These are phyloP conservation scores for Alternaria brassicicola DNA, from an alignment of 2,329 filamentous ascomycete species.

Conservation along the genomic window DNA sequence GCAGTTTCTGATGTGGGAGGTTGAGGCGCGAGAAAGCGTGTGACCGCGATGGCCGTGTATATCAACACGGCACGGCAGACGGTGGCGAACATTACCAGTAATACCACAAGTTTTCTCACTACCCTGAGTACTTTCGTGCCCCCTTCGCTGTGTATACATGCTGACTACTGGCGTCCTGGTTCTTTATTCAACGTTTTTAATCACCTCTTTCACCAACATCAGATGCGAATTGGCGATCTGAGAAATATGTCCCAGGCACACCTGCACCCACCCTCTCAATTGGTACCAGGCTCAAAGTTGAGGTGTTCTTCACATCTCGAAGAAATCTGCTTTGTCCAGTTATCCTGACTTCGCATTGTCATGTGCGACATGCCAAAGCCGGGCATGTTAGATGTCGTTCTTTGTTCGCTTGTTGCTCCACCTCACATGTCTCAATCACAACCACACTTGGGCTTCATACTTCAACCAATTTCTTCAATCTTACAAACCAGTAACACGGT, in stretches of 20 bases:
- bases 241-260: background rate
- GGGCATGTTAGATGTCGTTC: background rate
- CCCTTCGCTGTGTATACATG: background rate
- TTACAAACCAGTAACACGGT: background rate
- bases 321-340: background rate
- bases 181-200: background rate
- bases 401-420: background rate
- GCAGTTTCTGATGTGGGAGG: slow-evolving; percentile 31
- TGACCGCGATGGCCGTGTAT: slow-evolving; percentile 1
- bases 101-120: background rate
- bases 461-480: background rate
- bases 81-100: background rate
- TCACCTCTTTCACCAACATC: background rate
- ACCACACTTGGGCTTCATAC: background rate
- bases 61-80: background rate
- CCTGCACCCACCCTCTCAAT: background rate
- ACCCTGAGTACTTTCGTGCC: background rate
- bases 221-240: background rate
- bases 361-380: background rate
- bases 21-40: slow-evolving; percentile 26
- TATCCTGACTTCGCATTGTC: background rate
- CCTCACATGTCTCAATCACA: background rate
- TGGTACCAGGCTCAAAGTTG: background rate
- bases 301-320: background rate
- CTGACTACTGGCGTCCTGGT: background rate